Evolutionary conservation across 2,329 filamentous ascomycete genomes (phyloP), one percentile per base, ranked within the genome.

Genomic region (Phyllosticta ampelicida): DNA sequence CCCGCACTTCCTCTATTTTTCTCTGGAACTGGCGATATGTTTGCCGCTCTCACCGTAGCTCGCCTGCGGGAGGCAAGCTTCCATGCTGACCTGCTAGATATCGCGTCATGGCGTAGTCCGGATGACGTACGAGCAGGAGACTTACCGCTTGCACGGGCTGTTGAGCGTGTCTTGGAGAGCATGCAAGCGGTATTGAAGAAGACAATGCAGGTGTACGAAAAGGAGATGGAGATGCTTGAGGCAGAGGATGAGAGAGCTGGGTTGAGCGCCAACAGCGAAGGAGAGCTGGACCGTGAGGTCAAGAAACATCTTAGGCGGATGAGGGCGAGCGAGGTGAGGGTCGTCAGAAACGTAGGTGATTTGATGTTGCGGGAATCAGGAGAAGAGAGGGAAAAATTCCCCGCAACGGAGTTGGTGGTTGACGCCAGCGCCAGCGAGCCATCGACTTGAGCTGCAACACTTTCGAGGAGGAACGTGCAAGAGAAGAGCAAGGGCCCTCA

Each of bases 11-110:
- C 96, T 68, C 89, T 90, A 74, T 96, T 94, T 78, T 99, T 97
- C 74, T 90, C 87, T 65, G 94, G 94, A 48, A 97, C 95, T 0
- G 94, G 94, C 52, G 94, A 99, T 75, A 96, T 99, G 92, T 97
- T 99, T 69, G 92, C 90, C 28, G 92, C 92, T 8, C 79, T 99
- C 51, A 90, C 90, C 68, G 84, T 96, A 1, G 89, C 89, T 48
- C 85, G 92, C 28, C 84, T 99, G 67, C 86, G 92, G 60, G 89
- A 97, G 76, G 90, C 89, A 23, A 86, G 89, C 1, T 73, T 76
- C 55, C 74, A 73, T 2, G 75, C 75, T 0, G 68, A 68, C 62
- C 73, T 95, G 3, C 72, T 77, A 16, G 69, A 75, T 8, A 80
- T 73, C 2, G 72, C 75, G 5, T 84, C 84, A 61, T 99, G 94